These are phyloP conservation scores for Zygoascus hellenicus DNA, from an alignment of 1,139 yeast genomes.

Conservation along the genomic window DNA sequence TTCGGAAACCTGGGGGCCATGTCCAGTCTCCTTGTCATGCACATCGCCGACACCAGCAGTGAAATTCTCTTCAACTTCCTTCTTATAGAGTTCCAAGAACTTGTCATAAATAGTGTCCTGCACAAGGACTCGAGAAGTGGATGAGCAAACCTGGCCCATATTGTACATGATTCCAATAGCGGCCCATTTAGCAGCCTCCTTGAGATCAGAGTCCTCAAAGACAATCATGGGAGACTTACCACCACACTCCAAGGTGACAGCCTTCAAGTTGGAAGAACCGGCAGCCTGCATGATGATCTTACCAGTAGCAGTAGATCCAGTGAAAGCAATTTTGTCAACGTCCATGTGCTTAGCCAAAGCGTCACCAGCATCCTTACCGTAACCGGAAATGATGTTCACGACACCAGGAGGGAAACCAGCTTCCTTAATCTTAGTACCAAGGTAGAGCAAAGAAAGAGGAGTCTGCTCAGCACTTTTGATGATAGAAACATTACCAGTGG, in stretches of 20 bases:
- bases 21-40: conserved; percentile 62
- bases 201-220: conserved; percentile 65
- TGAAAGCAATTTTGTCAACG: conserved; percentile 73
- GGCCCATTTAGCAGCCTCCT: conserved; percentile 52
- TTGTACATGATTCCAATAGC: conserved; percentile 62
- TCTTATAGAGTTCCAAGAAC: conserved; percentile 49
- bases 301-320: conserved; percentile 80
- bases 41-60: conserved; percentile 69
- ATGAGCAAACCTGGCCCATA: conserved; percentile 83
- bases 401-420: conserved; percentile 82
- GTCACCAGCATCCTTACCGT: conserved; percentile 68
- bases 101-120: conserved; percentile 71
- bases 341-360: conserved; percentile 63
- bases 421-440: conserved; percentile 55
- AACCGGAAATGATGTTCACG: conserved; percentile 68
- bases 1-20: conserved; percentile 86
- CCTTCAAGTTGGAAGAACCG: conserved; percentile 72
- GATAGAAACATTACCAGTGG: conserved; percentile 71
- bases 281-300: conserved; percentile 65
- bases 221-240: conserved; percentile 80
- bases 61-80: conserved; percentile 55
- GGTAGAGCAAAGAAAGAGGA: conserved; percentile 67
- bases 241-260: conserved; percentile 76
- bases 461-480: conserved; percentile 75
- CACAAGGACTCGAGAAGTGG: conserved; percentile 74